Conservation (phyloP, 768 basidiomycete genomes). For the Lentinula boryana region DNA sequence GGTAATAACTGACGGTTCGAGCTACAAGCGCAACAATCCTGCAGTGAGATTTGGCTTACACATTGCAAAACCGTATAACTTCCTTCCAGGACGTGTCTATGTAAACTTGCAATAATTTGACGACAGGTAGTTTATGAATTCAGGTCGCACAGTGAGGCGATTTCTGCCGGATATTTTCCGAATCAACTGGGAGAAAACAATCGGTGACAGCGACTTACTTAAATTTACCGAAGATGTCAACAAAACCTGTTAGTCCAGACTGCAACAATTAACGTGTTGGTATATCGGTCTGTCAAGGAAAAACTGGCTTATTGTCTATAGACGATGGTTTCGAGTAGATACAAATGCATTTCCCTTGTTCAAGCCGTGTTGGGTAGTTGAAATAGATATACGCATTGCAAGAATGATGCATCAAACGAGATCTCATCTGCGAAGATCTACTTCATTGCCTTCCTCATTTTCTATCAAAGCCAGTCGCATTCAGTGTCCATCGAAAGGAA, state of each 20-base stretch:
- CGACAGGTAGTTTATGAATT: no score
- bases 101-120: no score
- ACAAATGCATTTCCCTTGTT: not conserved
- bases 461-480: conserved; percentile 30
- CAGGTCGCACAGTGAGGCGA: not conserved
- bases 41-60: not conserved
- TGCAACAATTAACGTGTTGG: no score
- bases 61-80: no score
- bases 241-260: no score
- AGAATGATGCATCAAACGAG: not conserved
- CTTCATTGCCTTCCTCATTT: conserved; percentile 80
- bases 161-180: not conserved
- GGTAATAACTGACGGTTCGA: no score
- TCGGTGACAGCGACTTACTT: not conserved
- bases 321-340: no score
- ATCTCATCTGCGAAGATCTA: conserved; percentile 19
- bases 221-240: not conserved
- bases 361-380: not conserved
- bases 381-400: not conserved
- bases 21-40: no score
- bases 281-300: no score
- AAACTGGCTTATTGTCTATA: no score
- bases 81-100: no score
- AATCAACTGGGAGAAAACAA: not conserved
- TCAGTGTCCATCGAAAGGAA: not conserved